Conservation (phyloP, 2,329 filamentous ascomycete genomes). For the Hypocrella siamensis region DNA sequence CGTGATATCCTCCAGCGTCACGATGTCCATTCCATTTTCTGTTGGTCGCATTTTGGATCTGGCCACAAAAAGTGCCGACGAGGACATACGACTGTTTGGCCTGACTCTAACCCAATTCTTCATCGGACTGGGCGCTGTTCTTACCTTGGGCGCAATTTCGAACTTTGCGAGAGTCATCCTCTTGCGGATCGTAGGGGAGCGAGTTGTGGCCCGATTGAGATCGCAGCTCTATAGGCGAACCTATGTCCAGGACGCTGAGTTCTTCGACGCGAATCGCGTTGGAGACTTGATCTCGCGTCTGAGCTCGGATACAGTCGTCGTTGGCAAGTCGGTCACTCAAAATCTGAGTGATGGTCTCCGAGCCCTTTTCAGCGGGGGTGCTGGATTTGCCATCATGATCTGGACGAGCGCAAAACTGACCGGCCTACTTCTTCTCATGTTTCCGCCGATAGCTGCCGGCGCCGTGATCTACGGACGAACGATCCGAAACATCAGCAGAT, state of each 20-base stretch:
- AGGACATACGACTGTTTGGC: constrained; percentile 63
- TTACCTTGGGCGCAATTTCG: constrained; percentile 71
- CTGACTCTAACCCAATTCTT: constrained; percentile 82
- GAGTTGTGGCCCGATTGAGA: constrained; percentile 79
- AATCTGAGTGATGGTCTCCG: constrained; percentile 94
- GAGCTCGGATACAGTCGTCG: constrained; percentile 91
- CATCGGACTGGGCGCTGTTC: constrained; percentile 55
- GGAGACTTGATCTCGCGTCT: constrained; percentile 92
- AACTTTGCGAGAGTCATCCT: constrained; percentile 93
- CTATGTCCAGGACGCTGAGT: constrained; percentile 94
- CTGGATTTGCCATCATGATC: constrained; percentile 87
- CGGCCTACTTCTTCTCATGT: constrained; percentile 69
- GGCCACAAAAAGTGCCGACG: constrained; percentile 56
- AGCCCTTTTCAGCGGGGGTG: constrained; percentile 74
- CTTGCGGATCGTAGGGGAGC: constrained; percentile 83
- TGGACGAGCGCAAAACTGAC: constrained; percentile 88
- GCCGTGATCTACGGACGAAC: constrained; percentile 85
- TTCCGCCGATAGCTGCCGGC: constrained; percentile 78
- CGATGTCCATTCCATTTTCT: constrained; percentile 92
- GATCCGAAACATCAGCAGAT: constrained; percentile 76
- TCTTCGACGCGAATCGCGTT: constrained; percentile 95
- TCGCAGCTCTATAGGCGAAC: constrained; percentile 84
- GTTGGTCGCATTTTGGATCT: constrained; percentile 92
- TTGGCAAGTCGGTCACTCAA: constrained; percentile 96
- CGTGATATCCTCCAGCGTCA: constrained; percentile 78